phyloP scores from a whole-genome alignment of 306 rosid genomes.

The Trifolium subterraneum region DNA sequence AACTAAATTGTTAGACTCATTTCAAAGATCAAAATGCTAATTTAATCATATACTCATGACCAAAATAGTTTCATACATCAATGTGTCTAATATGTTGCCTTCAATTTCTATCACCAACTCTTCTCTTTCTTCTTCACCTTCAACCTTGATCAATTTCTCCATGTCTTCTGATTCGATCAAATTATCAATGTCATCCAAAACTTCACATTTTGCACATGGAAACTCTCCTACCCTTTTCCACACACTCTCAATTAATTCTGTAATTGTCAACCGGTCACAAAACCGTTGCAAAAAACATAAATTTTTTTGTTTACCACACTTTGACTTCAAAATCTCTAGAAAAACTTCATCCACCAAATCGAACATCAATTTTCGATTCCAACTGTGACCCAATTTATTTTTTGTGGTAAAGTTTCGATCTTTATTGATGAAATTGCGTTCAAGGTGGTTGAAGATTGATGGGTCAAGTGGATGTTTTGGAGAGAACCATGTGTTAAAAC shows the following conservation, averaged over 20 bases:
- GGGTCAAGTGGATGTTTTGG: conserved; percentile 60
- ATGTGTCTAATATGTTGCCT: conserved; percentile 63
- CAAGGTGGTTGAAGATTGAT: conserved; percentile 61
- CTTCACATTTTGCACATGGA: conserved; percentile 62
- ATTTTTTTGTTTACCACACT: conserved; percentile 15
- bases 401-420: conserved; percentile 16
- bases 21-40: neutral
- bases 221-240: conserved; percentile 60
- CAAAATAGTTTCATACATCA: conserved; percentile 66
- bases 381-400: conserved; percentile 45
- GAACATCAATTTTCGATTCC: conserved; percentile 61
- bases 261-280: conserved; percentile 5
- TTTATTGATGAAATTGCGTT: conserved; percentile 31
- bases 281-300: conserved; percentile 10
- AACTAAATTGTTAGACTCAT: neutral
- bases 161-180: conserved; percentile 63
- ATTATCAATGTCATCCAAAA: conserved; percentile 76
- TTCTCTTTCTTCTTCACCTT: conserved; percentile 64
- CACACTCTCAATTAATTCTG: conserved; percentile 47
- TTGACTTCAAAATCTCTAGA: conserved; percentile 51
- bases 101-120: conserved; percentile 66
- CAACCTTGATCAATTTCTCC: conserved; percentile 42
- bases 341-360: conserved; percentile 69
- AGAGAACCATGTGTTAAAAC: neutral
- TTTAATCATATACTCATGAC: neutral